Percentiles rank a stretch among this genome's conserved stretches.
Evolutionary conservation across 2,329 filamentous ascomycete genomes (phyloP).

Genomic region (Periconia sp.): DNA sequence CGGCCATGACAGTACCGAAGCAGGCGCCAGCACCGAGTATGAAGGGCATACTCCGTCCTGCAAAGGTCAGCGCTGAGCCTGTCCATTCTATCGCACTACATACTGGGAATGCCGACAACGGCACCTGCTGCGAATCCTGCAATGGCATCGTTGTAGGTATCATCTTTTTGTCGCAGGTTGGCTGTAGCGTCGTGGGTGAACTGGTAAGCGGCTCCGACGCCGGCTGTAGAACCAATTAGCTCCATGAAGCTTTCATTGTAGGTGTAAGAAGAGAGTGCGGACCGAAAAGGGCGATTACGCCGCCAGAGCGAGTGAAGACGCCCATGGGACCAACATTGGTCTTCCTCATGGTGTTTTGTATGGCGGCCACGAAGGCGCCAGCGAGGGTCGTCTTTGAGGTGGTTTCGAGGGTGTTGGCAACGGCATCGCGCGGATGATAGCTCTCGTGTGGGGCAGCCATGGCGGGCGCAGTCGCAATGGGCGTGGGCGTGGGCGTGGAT

Average conservation of each 20-base stretch:
- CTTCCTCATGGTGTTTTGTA: slow-evolving; percentile 85
- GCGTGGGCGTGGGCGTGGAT: slow-evolving; percentile 18
- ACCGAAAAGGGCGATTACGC: slow-evolving; percentile 71
- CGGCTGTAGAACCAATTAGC: slow-evolving; percentile 56
- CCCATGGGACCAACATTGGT: slow-evolving; percentile 79
- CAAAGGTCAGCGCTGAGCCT: slow-evolving; percentile 18
- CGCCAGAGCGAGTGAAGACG: slow-evolving; percentile 76
- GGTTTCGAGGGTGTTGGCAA: slow-evolving; percentile 67
- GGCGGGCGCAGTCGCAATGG: slow-evolving; percentile 31
- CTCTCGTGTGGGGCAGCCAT: slow-evolving; percentile 39
- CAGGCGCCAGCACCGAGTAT: slow-evolving; percentile 68
- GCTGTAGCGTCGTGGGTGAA: slow-evolving; percentile 76
- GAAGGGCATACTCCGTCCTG: slow-evolving; percentile 67
- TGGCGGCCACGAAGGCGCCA: slow-evolving; percentile 72
- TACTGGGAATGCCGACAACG: slow-evolving; percentile 73
- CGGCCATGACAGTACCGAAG: slow-evolving; percentile 60
- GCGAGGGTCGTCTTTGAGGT: slow-evolving; percentile 65
- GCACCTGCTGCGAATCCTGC: slow-evolving; percentile 77
- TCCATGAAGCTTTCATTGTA: slow-evolving; percentile 1
- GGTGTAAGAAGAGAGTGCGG: slow-evolving; percentile 31
- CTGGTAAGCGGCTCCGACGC: slow-evolving; percentile 72
- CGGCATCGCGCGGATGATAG: slow-evolving; percentile 75
- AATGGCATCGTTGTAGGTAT: slow-evolving; percentile 71
- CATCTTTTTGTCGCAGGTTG: slow-evolving; percentile 84
- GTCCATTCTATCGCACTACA: slow-evolving; percentile 23